A percentile compares a stretch with the other conserved stretches of the same genome.
These are phyloP conservation scores for Mycena sp. DNA, from an alignment of 1,284 basidiomycete genomes.

Conservation along the genomic window DNA sequence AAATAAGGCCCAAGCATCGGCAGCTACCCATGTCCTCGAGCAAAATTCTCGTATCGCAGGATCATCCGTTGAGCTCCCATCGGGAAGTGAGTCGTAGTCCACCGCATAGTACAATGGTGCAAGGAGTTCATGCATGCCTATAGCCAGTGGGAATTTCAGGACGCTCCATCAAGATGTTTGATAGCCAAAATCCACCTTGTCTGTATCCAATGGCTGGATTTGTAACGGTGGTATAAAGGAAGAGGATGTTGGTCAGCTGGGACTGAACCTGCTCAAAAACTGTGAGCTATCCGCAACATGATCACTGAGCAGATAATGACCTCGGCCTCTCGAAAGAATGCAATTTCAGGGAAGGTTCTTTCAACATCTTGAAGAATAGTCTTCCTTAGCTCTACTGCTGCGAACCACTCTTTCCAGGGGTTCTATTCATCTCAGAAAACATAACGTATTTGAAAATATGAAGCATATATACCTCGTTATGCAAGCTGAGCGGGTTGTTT, in stretches of 20 bases:
- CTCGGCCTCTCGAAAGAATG: conserved; percentile 81
- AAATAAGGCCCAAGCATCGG: conserved; percentile 89
- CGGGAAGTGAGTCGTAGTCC: conserved; percentile 79
- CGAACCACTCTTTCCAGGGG: conserved; percentile 94
- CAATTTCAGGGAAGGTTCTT: conserved; percentile 93
- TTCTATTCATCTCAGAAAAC: conserved; percentile 59
- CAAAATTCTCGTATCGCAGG: conserved; percentile 65
- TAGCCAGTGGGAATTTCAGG: conserved; percentile 22
- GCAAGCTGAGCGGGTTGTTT: conserved; percentile 89
- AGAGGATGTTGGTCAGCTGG: conserved; percentile 87
- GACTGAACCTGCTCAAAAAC: conserved; percentile 31
- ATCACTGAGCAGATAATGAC: conserved; percentile 59
- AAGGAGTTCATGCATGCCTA: conserved; percentile 93
- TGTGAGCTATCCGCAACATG: background rate
- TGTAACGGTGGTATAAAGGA: conserved; percentile 75
- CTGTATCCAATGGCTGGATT: conserved; percentile 88
- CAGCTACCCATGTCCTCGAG: conserved; percentile 74
- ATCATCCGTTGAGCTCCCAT: conserved; percentile 45
- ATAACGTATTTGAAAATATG: background rate
- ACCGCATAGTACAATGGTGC: conserved; percentile 86
- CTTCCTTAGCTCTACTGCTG: conserved; percentile 85
- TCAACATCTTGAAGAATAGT: conserved; percentile 93
- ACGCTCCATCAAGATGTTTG: background rate
- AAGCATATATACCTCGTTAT: conserved; percentile 69
- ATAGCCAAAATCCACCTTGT: conserved; percentile 59